Evolutionary conservation across 805 yeast species (phyloP), one percentile per base, ranked within the genome.

Genomic region (Torulaspora gathmanii): DNA sequence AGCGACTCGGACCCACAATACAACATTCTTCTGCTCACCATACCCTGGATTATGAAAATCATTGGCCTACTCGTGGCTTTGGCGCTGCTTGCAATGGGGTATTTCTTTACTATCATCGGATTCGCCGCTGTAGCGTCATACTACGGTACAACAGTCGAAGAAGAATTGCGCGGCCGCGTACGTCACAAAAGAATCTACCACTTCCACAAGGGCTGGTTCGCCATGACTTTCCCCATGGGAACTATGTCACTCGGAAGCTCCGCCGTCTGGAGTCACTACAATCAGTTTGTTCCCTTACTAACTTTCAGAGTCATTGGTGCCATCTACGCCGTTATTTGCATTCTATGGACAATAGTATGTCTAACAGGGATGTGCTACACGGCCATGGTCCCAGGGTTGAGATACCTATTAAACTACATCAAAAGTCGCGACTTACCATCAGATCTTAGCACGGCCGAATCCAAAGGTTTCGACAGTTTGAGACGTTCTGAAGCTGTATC

Each of bases 211-310:
- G 73, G 77, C 1, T 79, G 80, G 79, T 86, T 96, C 96, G 80
- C 89, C 13, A 77, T 85, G 71, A 85, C 96, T 51, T 89, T 89
- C 81, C 96, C 96, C 3, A 57, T 88, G 55, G 96, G 96, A 2
- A 86, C 95, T 0, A 80, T 86, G 82, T 71, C 83, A 0, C 61
- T 83, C 11, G 78, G 87, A 2, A 73, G 78, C 46, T 63, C 70
- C 8, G 75, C 78, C 53, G 58, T 88, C 15, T 81, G 70, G 33
- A 55, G 49, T 3, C 59, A 74, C 2, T 77, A 75, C 38, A 74
- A 74, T 2, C 39, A 46, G 13, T 49, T 44, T 16, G 60, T 56
- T 6, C 64, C 63, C 5, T 59, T 83, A 52, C 57, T 63, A 9
- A 78, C 85, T 0, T 85, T 86, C 64, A 72, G 77, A 51, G 80